phyloP scores from a whole-genome alignment of 73 alveolate species.

The Uronychia binucleata region DNA sequence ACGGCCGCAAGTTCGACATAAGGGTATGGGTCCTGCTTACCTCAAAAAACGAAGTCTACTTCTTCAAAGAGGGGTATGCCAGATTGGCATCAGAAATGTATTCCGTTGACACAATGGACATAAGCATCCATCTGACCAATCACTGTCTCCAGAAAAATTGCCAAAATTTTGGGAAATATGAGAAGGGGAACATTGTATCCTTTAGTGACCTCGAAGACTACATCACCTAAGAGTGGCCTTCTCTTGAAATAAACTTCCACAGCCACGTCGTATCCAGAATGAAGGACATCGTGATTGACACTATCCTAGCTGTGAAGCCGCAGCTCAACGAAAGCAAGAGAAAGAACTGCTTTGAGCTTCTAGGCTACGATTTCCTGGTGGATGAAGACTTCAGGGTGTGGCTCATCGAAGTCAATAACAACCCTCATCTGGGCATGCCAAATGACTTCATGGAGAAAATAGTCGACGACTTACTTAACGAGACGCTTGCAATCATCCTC shows the following conservation, averaged over 20 bases:
- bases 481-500: neutral
- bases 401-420: conserved; percentile 88
- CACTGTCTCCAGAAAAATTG: conserved; percentile 84
- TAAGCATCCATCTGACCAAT: conserved; percentile 83
- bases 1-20: conserved; percentile 85
- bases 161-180: conserved; percentile 75
- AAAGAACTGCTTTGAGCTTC: conserved; percentile 76
- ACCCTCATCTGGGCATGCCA: conserved; percentile 78
- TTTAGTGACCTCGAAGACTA: conserved; percentile 64
- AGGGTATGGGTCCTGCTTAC: conserved; percentile 85
- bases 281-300: conserved; percentile 57
- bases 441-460: conserved; percentile 1
- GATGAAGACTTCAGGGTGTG: conserved; percentile 78
- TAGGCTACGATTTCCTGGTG: conserved; percentile 92
- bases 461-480: neutral
- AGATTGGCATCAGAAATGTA: conserved; percentile 72
- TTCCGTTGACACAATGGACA: conserved; percentile 58
- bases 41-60: conserved; percentile 59
- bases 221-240: conserved; percentile 37
- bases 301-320: conserved; percentile 54
- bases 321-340: conserved; percentile 71
- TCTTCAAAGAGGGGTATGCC: conserved; percentile 79
- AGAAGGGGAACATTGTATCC: conserved; percentile 85
- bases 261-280: conserved; percentile 66
- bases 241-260: conserved; percentile 35